Conservation (phyloP, 768 basidiomycete species). For the Boletus tomentosulus region DNA sequence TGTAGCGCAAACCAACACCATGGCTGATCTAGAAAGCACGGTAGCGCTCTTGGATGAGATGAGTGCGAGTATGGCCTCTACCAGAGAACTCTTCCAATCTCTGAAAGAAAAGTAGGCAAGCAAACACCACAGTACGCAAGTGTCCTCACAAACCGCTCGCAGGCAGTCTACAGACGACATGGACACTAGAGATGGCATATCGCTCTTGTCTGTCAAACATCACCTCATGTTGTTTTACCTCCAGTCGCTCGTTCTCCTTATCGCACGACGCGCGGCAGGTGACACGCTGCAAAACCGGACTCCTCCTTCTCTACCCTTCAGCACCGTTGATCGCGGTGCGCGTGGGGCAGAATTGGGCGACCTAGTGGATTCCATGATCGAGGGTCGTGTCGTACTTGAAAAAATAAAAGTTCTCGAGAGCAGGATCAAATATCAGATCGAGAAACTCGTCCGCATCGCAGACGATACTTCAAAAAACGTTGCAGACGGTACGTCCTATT, state of each 20-base stretch:
- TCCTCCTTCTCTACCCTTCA: conserved; percentile 50
- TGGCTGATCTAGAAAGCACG: conserved; percentile 17
- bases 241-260: conserved; percentile 73
- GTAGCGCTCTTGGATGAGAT: conserved; percentile 47
- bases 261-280: conserved; percentile 65
- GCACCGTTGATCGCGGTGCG: conserved; percentile 41
- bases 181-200: conserved; percentile 76
- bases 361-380: conserved; percentile 73
- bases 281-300: conserved; percentile 53
- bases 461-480: conserved; percentile 49
- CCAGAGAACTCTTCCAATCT: conserved; percentile 51
- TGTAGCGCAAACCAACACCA: neutral
- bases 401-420: conserved; percentile 82
- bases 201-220: conserved; percentile 85
- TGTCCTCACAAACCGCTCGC: conserved; percentile 12
- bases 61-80: conserved; percentile 57
- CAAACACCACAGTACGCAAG: neutral
- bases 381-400: conserved; percentile 80
- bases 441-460: conserved; percentile 81
- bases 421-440: conserved; percentile 92
- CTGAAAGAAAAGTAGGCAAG: conserved; percentile 51
- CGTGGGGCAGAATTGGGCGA: conserved; percentile 68
- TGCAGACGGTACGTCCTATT: conserved; percentile 52
- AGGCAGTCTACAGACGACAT: conserved; percentile 35
- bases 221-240: conserved; percentile 81